These are phyloP conservation scores for Monotropa hypopitys DNA, from an alignment of 179 eudicot genomes.

Conservation along the genomic window DNA sequence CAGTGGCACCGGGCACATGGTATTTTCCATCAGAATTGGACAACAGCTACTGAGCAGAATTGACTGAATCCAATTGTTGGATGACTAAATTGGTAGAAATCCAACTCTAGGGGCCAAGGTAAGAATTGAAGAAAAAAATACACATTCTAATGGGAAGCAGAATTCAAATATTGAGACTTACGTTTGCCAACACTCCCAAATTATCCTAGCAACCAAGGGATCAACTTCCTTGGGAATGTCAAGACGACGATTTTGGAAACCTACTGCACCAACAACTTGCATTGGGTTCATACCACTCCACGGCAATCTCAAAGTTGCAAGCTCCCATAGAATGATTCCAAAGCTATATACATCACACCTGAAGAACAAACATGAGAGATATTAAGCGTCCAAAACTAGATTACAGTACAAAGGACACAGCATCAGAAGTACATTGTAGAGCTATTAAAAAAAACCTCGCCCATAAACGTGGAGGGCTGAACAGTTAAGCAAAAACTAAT, in stretches of 20 bases:
- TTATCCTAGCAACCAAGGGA: conserved; percentile 79
- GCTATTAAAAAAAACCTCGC: neutral
- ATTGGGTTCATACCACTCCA: conserved; percentile 99
- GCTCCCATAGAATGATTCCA: conserved; percentile 95
- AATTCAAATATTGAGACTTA: conserved; percentile 19
- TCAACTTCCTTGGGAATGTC: conserved; percentile 92
- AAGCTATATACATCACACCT: conserved; percentile 99
- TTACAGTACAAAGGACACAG: neutral
- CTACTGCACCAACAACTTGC: conserved; percentile 99
- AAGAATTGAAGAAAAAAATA: neutral
- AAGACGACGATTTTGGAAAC: conserved; percentile 89
- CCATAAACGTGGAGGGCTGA: neutral
- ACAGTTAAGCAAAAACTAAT: neutral
- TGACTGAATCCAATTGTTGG: neutral
- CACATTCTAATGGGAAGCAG: neutral
- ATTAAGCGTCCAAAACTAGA: neutral
- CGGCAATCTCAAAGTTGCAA: conserved; percentile 82
- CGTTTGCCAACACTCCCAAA: conserved; percentile 97
- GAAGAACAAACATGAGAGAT: conserved; percentile 11
- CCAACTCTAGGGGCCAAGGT: neutral
- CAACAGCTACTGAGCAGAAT: neutral
- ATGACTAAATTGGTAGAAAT: neutral
- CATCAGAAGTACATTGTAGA: neutral
- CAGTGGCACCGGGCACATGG: neutral
- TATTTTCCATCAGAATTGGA: neutral